phyloP scores from a whole-genome alignment of 169 alveolate species.

The Plasmodium vinckei region DNA sequence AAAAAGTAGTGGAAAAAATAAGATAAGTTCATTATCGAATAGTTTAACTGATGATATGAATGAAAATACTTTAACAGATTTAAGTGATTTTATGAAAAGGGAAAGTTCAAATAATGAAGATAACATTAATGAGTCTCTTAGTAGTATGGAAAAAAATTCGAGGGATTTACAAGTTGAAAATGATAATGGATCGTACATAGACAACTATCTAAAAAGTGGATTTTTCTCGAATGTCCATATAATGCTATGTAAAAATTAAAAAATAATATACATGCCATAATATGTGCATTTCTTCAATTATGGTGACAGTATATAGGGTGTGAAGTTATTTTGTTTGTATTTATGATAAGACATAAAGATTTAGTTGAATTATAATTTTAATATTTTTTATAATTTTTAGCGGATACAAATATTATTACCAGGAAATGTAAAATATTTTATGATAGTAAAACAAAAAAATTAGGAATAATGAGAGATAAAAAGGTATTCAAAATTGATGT shows the following conservation, averaged over 20 bases:
- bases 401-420: conserved; percentile 25
- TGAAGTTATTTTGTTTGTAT: too few relatives aligned
- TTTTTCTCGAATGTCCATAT: conserved; percentile 40
- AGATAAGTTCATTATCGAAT: background rate
- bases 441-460: conserved; percentile 1
- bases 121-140: background rate
- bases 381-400: conserved; percentile 6
- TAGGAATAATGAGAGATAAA: conserved; percentile 21
- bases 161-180: background rate
- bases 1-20: background rate
- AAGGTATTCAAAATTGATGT: conserved; percentile 28
- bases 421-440: conserved; percentile 29
- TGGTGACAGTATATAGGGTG: too few relatives aligned
- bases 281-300: too few relatives aligned
- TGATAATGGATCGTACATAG: background rate
- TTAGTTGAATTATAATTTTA: too few relatives aligned
- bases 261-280: too few relatives aligned
- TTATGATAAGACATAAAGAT: too few relatives aligned
- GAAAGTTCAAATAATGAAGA: background rate
- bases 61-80: too few relatives aligned
- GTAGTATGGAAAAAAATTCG: too few relatives aligned
- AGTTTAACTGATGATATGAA: too few relatives aligned
- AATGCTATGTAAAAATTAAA: conserved; percentile 32
- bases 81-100: background rate
- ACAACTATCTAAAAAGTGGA: conserved; percentile 22